These are phyloP conservation scores for Zizania palustris DNA, from an alignment of 202 grass and related monocot species.

Conservation along the genomic window DNA sequence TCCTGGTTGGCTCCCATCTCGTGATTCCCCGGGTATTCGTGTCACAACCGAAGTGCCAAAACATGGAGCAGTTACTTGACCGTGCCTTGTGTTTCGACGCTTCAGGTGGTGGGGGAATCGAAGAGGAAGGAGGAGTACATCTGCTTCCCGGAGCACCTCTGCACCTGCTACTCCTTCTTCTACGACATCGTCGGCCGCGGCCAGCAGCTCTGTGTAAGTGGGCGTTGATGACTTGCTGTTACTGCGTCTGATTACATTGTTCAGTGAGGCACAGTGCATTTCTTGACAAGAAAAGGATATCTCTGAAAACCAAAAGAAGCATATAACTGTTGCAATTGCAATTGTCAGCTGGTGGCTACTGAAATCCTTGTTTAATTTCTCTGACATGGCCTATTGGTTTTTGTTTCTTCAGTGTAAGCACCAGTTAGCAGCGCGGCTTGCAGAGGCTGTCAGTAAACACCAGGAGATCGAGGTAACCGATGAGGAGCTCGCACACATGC, in stretches of 20 bases:
- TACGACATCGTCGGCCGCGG: conserved; percentile 84
- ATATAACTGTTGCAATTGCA: not conserved
- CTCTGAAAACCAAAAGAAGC: conserved; percentile 1
- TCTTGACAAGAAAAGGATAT: not conserved
- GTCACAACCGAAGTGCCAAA: not conserved
- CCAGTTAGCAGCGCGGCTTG: conserved; percentile 88
- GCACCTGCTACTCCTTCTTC: conserved; percentile 96
- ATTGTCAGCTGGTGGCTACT: not conserved
- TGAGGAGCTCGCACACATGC: conserved; percentile 79
- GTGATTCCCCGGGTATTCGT: not conserved
- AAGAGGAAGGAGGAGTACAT: conserved; percentile 91
- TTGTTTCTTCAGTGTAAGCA: conserved; percentile 71
- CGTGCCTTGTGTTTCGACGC: not conserved
- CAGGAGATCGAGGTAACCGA: conserved; percentile 68
- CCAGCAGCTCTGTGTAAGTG: conserved; percentile 83
- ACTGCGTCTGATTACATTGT: not conserved
- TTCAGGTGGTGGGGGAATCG: conserved; percentile 88
- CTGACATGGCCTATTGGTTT: not conserved
- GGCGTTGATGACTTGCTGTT: not conserved
- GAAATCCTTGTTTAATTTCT: conserved; percentile 11
- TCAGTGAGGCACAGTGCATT: not conserved
- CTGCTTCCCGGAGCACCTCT: conserved; percentile 90
- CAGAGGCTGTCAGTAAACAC: conserved; percentile 67
- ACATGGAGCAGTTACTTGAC: not conserved
- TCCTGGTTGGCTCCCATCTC: conserved; percentile 57